Evolutionary conservation across 1,284 basidiomycete species (phyloP).

Genomic region (Porodaedalea pini): DNA sequence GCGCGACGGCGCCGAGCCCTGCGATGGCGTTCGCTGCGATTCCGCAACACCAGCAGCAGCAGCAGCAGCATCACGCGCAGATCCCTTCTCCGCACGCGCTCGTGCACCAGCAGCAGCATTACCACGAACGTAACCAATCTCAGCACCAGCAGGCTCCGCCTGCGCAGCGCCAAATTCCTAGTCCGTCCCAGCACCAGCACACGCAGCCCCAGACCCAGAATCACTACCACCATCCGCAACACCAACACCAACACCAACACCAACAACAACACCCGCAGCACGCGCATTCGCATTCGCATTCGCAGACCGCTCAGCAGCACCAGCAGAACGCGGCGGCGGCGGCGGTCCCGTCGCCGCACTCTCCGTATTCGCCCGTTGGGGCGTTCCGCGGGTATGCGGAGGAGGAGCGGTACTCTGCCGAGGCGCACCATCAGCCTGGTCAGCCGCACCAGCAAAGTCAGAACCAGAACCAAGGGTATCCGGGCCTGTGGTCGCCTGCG

Average conservation of each 20-base stretch:
- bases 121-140: not conserved
- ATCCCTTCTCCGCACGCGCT: not conserved
- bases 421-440: not conserved
- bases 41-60: constrained; percentile 4
- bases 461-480: not conserved
- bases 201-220: not conserved
- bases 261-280: not conserved
- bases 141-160: not conserved
- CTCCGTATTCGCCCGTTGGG: constrained; percentile 1
- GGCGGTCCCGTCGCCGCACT: constrained; percentile 3
- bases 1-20: constrained; percentile 1
- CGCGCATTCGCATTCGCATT: not conserved
- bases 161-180: not conserved
- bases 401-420: not conserved
- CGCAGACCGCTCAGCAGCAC: not conserved
- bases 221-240: not conserved
- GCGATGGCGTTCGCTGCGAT: not conserved
- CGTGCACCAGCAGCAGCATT: not conserved
- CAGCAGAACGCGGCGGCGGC: not conserved
- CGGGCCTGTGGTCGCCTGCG: not conserved
- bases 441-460: not conserved
- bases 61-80: constrained; percentile 6
- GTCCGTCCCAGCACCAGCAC: not conserved
- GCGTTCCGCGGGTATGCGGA: not conserved
- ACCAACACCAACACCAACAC: not conserved